Percentiles rank a stretch among this genome's conserved stretches.
Evolutionary conservation across 2,329 filamentous ascomycete species (phyloP).

Genomic region (Sporothrix schenckii): DNA sequence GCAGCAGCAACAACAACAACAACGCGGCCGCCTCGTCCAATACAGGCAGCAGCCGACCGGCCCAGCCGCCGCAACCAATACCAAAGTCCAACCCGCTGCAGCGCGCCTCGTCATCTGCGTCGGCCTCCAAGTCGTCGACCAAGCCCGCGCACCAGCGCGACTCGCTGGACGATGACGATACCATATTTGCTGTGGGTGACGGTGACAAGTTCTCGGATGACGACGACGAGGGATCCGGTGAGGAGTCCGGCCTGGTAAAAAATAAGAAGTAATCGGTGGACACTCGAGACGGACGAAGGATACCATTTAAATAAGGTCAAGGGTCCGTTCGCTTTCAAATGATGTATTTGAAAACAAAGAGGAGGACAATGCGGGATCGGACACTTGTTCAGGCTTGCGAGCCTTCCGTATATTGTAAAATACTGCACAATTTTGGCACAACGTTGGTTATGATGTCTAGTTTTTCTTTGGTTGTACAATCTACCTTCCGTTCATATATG

Average conservation of each 20-base stretch:
- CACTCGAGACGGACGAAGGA: not conserved
- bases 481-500: not conserved
- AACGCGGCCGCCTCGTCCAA: not conserved
- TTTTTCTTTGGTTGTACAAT: not conserved
- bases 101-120: constrained; percentile 24
- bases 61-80: constrained; percentile 37
- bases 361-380: not conserved
- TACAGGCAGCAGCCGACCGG: constrained; percentile 28
- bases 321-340: not conserved
- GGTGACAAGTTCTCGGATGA: constrained; percentile 82
- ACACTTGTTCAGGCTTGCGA: not conserved
- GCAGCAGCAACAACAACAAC: constrained; percentile 28
- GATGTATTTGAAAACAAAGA: not conserved
- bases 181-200: constrained; percentile 91
- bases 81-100: constrained; percentile 31
- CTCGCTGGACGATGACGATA: constrained; percentile 75
- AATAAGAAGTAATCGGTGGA: constrained; percentile 45
- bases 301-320: not conserved
- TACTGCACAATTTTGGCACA: constrained; percentile 8
- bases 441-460: not conserved
- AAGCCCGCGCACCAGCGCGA: constrained; percentile 51
- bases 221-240: constrained; percentile 64
- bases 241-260: constrained; percentile 61
- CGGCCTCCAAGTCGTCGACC: constrained; percentile 34
- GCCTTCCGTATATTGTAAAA: constrained; percentile 23